These are phyloP conservation scores for Wickerhamiella domercqiae DNA, from an alignment of 805 yeast genomes.

Conservation along the genomic window DNA sequence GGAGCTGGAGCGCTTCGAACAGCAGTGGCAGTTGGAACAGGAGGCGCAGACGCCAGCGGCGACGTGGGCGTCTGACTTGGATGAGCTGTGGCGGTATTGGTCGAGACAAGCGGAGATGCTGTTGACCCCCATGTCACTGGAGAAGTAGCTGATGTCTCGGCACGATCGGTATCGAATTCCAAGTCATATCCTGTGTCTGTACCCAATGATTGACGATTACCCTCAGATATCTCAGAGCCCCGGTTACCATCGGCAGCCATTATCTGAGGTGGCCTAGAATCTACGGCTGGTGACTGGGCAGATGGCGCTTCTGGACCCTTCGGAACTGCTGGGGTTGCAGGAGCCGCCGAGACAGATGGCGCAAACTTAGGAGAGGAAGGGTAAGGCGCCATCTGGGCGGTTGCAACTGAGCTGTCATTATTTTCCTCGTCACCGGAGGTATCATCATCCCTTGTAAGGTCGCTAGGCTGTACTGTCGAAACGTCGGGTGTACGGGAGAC, in stretches of 20 bases:
- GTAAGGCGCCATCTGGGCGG: not conserved
- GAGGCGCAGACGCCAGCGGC: slow-evolving; percentile 1
- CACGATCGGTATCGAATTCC: slow-evolving; percentile 4
- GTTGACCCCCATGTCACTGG: not conserved
- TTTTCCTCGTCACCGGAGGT: not conserved
- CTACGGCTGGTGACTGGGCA: not conserved
- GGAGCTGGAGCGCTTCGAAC: not conserved
- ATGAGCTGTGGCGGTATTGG: no score
- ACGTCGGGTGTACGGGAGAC: no score
- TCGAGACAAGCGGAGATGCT: not conserved
- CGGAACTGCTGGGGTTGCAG: not conserved
- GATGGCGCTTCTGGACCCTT: slow-evolving; percentile 3
- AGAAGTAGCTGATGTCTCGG: not conserved
- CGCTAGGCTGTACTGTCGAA: no score
- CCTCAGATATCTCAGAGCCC: no score
- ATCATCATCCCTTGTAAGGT: no score
- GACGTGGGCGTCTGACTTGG: slow-evolving; percentile 1
- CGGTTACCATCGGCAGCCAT: not conserved
- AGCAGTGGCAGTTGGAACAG: slow-evolving; percentile 1
- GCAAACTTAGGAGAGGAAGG: not conserved
- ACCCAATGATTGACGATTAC: not conserved
- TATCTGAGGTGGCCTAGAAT: not conserved
- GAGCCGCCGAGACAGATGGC: not conserved
- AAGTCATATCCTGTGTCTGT: slow-evolving; percentile 4
- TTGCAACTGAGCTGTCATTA: not conserved